Evolutionary conservation across 495 filamentous ascomycete species (phyloP).

Genomic region (Achaetomiella virescens): DNA sequence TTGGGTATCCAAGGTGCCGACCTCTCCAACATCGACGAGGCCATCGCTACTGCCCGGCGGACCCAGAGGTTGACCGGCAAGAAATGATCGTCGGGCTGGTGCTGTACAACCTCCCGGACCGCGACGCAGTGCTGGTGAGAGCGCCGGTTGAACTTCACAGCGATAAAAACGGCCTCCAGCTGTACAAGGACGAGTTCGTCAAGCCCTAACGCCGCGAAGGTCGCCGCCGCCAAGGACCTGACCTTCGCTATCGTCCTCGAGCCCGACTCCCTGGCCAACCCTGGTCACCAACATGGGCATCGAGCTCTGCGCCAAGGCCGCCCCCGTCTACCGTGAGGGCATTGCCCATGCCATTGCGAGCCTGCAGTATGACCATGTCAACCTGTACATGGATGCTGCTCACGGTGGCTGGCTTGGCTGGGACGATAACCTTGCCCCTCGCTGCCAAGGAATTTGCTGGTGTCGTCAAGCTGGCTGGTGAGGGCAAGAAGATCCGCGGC

Average conservation of each 20-base stretch:
- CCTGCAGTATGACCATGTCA: constrained; percentile 53
- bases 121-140: constrained; percentile 56
- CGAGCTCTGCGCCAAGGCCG: constrained; percentile 49
- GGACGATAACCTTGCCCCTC: constrained; percentile 57
- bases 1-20: constrained; percentile 39
- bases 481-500: constrained; percentile 47
- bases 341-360: constrained; percentile 52
- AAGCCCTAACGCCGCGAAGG: constrained; percentile 38
- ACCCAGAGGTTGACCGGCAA: constrained; percentile 37
- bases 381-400: constrained; percentile 59
- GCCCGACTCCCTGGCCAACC: constrained; percentile 58
- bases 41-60: constrained; percentile 42
- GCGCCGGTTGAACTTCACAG: constrained; percentile 54
- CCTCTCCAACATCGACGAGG: constrained; percentile 40
- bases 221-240: constrained; percentile 24
- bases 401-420: constrained; percentile 71
- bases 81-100: constrained; percentile 46
- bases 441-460: constrained; percentile 50
- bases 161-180: constrained; percentile 42
- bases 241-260: constrained; percentile 43
- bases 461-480: constrained; percentile 53
- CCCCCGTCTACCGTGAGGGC: constrained; percentile 44
- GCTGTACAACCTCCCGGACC: constrained; percentile 60
- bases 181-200: constrained; percentile 56
- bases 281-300: constrained; percentile 54